Evolutionary conservation across 495 filamentous ascomycete species (phyloP), one percentile per base, ranked within the genome.

Genomic region (Penicillium macrosclerotiorum): DNA sequence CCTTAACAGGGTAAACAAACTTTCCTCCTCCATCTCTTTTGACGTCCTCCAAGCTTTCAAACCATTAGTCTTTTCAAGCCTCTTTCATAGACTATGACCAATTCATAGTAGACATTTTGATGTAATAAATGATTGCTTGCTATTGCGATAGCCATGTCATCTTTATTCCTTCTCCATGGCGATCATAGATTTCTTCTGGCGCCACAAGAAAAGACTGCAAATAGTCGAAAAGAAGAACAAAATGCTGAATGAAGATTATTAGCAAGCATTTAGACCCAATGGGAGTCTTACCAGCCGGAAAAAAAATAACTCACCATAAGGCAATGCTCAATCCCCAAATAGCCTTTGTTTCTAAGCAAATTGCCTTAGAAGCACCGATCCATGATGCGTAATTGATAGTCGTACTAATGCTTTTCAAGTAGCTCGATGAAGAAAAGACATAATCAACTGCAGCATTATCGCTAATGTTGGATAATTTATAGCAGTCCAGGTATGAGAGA

Each of bases 291-390:
- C 1, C 25, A 46, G 33, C 37, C 3, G 32, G 2, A 26, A n/a
- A 18, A 27, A n/a, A n/a, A 27, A 22, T 14, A 9, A 72, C 75
- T 53, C 52, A 84, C 81, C 80, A 92, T 25, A 92, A 73, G 5
- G 86, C 84, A 72, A 95, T 95, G 65, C 79, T 78, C 44, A 96
- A 64, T 13, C 90, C 92, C 92, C 90, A 96, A 49, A 91, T 82
- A 8, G 85, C 80, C 74, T 96, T 95, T 65, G 86, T 85, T 75
- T 93, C 83, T 52, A 79, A 81, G 71, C 92, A 96, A 46, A 88
- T 85, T 12, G 77, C 63, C 69, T 82, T 83, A 41, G 77, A 84
- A 9, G 75, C 73, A 22, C 82, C 74, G 51, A 88, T 76, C 82
- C 82, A 86, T 49, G 74, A 61, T 51, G 52, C 54, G 59, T 85